A percentile compares a stretch with the other conserved stretches of the same genome.
Conservation (phyloP, 2,329 filamentous ascomycete genomes). For the Verticillium albo-atrum region DNA sequence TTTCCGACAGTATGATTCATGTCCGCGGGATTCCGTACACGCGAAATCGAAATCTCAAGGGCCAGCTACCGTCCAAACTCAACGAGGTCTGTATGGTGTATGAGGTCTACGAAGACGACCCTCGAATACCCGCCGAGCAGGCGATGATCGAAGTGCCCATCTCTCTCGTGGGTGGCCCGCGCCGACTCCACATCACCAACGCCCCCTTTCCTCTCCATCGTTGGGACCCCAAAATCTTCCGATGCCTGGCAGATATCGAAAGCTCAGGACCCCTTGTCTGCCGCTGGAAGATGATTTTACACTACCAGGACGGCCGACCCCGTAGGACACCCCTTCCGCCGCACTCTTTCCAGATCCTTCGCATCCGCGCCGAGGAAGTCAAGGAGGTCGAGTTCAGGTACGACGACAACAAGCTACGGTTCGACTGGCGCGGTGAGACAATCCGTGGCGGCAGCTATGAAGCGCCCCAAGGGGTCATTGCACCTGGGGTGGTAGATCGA, state of each 20-base stretch:
- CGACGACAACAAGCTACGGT: constrained; percentile 22
- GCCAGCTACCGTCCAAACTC: constrained; percentile 29
- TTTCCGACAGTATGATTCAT: constrained; percentile 10
- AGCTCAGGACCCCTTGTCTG: constrained; percentile 40
- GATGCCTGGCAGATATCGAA: constrained; percentile 14
- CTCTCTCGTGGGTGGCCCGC: constrained; percentile 28
- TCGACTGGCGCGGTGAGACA: constrained; percentile 33
- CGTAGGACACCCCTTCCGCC: neutral
- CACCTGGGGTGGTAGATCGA: neutral
- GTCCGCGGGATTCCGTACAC: constrained; percentile 34
- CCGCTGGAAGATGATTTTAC: constrained; percentile 40
- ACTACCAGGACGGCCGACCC: constrained; percentile 8
- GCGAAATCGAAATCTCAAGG: constrained; percentile 27
- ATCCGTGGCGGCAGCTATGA: constrained; percentile 29
- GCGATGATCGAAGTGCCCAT: constrained; percentile 37
- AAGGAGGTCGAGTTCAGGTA: constrained; percentile 20
- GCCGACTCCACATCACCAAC: constrained; percentile 53
- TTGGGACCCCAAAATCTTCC: constrained; percentile 15
- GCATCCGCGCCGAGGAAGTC: constrained; percentile 25
- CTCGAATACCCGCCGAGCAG: constrained; percentile 24
- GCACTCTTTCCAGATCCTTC: constrained; percentile 26
- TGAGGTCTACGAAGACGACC: constrained; percentile 31
- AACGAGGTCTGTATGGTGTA: constrained; percentile 42
- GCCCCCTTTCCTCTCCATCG: constrained; percentile 35
- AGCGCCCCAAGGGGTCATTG: neutral